These are phyloP conservation scores for Somion occarium DNA, from an alignment of 1,284 basidiomycete genomes.

Conservation along the genomic window DNA sequence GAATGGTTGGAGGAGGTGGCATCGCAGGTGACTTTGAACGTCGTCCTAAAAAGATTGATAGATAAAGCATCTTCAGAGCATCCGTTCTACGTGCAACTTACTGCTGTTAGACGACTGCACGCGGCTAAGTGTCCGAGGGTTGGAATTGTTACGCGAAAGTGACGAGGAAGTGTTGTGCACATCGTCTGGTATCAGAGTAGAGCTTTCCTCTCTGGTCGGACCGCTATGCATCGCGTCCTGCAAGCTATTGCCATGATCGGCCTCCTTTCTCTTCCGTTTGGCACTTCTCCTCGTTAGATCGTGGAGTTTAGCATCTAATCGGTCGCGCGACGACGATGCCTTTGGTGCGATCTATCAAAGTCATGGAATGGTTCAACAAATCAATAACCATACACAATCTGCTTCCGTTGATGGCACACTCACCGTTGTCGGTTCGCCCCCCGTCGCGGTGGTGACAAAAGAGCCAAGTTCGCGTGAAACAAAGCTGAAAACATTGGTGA, in stretches of 20 bases:
- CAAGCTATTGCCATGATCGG: too few relatives aligned
- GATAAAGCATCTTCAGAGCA: neutral
- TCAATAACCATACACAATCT: neutral
- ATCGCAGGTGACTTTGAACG: slow-evolving; percentile 19
- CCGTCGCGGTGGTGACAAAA: slow-evolving; percentile 63
- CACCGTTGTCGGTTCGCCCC: slow-evolving; percentile 31
- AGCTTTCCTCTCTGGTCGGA: too few relatives aligned
- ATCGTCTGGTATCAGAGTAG: too few relatives aligned
- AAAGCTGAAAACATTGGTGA: slow-evolving; percentile 63
- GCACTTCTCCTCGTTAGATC: slow-evolving; percentile 8
- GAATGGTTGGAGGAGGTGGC: slow-evolving; percentile 26
- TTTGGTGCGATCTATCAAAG: slow-evolving; percentile 15
- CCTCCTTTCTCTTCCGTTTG: neutral
- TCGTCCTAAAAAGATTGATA: neutral
- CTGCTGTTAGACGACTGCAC: too few relatives aligned
- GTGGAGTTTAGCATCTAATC: slow-evolving; percentile 16
- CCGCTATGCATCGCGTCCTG: too few relatives aligned
- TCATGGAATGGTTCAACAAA: neutral
- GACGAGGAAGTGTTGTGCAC: too few relatives aligned
- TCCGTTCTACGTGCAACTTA: neutral
- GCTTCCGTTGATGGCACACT: neutral
- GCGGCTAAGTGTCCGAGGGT: too few relatives aligned
- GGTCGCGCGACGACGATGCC: slow-evolving; percentile 24
- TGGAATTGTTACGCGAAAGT: too few relatives aligned
- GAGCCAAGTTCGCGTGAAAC: slow-evolving; percentile 67